These are phyloP conservation scores for Clarireedia monteithiana DNA, from an alignment of 2,329 filamentous ascomycete species.

Conservation along the genomic window DNA sequence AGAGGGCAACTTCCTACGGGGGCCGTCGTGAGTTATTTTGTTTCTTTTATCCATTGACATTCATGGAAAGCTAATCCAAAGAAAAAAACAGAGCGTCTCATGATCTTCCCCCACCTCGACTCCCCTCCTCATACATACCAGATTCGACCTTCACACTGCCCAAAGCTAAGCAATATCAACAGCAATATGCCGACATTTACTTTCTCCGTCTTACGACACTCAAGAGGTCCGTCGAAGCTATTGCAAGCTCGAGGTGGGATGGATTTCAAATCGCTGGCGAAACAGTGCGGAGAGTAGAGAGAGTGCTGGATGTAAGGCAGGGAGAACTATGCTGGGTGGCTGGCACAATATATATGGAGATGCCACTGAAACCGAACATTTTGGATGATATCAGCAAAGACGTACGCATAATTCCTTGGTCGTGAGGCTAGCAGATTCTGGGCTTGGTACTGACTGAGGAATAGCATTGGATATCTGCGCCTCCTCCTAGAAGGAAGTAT, in stretches of 20 bases:
- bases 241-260: conserved; percentile 69
- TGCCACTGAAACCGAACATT: conserved; percentile 93
- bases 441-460: no score
- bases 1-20: conserved; percentile 4
- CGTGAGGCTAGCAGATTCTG: not conserved
- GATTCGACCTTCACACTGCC: conserved; percentile 68
- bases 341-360: conserved; percentile 95
- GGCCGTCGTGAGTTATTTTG: conserved; percentile 1
- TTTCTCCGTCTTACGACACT: conserved; percentile 83
- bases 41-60: not conserved
- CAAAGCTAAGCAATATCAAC: conserved; percentile 69
- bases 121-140: conserved; percentile 59
- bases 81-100: not conserved
- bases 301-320: conserved; percentile 91
- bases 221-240: conserved; percentile 71
- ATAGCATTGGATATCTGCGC: conserved; percentile 82
- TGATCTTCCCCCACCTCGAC: conserved; percentile 2
- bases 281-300: conserved; percentile 65
- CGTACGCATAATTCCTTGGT: conserved; percentile 40
- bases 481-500: conserved; percentile 71
- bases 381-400: conserved; percentile 92
- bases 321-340: conserved; percentile 92
- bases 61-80: not conserved
- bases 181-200: conserved; percentile 98
- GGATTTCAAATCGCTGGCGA: conserved; percentile 73